These are phyloP conservation scores for Leccinum imitatum DNA, from an alignment of 768 basidiomycete species.

Conservation along the genomic window DNA sequence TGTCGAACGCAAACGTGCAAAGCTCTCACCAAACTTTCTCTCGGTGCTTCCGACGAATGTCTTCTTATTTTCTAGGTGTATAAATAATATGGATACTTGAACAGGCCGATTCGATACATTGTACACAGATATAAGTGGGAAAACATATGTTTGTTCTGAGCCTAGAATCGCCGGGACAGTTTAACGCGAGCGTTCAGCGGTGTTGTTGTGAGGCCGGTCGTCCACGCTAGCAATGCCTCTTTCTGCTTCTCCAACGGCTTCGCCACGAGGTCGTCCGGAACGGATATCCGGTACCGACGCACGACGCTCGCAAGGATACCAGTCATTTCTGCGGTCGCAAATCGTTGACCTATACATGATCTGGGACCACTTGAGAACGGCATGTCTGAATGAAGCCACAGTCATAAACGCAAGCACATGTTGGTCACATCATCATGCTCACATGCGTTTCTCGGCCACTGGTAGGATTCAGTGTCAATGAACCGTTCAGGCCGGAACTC, in stretches of 20 bases:
- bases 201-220: constrained; percentile 34
- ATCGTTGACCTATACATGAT: constrained; percentile 50
- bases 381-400: constrained; percentile 30
- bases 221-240: constrained; percentile 37
- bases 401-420: not conserved
- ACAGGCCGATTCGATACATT: not conserved
- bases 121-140: not conserved
- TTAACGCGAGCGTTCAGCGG: constrained; percentile 32
- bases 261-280: constrained; percentile 37
- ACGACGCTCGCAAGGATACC: constrained; percentile 45
- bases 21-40: not conserved
- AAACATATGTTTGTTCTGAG: not conserved
- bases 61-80: not conserved
- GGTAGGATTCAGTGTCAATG: constrained; percentile 47
- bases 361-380: constrained; percentile 47
- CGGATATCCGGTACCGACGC: constrained; percentile 39
- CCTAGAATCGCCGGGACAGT: constrained; percentile 18
- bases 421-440: constrained; percentile 13
- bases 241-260: constrained; percentile 36
- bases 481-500: constrained; percentile 52
- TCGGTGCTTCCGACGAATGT: not conserved
- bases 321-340: constrained; percentile 42
- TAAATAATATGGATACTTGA: not conserved
- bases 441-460: constrained; percentile 6
- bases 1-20: not conserved